Evolutionary conservation across 495 filamentous ascomycete species (phyloP).

Genomic region (Trichoderma reesei): DNA sequence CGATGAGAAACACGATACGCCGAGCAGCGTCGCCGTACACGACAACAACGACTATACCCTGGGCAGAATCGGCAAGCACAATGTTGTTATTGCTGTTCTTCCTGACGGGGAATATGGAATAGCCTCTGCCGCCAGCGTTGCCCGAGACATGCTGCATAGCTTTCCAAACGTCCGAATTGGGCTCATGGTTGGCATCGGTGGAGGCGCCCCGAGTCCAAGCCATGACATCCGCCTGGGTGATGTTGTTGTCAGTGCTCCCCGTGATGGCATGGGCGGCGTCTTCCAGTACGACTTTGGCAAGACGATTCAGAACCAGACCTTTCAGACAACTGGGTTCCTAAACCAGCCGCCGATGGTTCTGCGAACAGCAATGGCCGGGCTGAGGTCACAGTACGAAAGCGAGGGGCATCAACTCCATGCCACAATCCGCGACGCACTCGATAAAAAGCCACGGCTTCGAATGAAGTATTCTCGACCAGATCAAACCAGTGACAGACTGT

Average conservation of each 20-base stretch:
- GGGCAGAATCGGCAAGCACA: slow-evolving; percentile 24
- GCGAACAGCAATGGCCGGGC: no score
- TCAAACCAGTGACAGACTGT: no score
- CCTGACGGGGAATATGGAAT: slow-evolving; percentile 20
- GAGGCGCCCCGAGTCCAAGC: slow-evolving; percentile 22
- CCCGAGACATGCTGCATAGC: slow-evolving; percentile 22
- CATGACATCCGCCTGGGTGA: slow-evolving; percentile 29
- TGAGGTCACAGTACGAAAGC: no score
- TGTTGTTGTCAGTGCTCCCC: slow-evolving; percentile 29
- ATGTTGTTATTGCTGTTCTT: slow-evolving; percentile 36
- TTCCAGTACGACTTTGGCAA: slow-evolving; percentile 36
- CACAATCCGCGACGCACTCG: no score
- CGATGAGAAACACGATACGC: no score
- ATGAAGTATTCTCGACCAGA: no score
- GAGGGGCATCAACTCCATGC: no score
- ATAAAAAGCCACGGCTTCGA: no score
- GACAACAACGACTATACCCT: slow-evolving; percentile 21
- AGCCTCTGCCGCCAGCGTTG: slow-evolving; percentile 22
- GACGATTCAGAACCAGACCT: background rate
- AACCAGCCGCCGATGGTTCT: no score
- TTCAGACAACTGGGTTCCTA: background rate
- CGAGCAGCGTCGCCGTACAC: no score
- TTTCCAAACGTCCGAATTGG: slow-evolving; percentile 28
- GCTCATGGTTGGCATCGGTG: slow-evolving; percentile 36
- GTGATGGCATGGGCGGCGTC: slow-evolving; percentile 20